Evolutionary conservation across 306 rosid genomes (phyloP).

Genomic region (Sphenostylis stenocarpa): DNA sequence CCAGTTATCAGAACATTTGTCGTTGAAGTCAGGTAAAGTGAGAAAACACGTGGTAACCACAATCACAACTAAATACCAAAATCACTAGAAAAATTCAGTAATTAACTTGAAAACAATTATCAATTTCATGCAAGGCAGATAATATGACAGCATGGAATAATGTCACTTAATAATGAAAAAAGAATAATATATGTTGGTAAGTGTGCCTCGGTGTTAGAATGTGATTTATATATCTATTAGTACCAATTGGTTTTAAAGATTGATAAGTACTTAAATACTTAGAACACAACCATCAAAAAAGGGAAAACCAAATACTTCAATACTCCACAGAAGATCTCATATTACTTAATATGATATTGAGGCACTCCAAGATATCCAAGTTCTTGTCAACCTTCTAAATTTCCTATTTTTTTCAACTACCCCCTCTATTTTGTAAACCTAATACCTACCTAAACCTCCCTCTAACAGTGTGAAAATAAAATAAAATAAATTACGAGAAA

Average conservation of each 20-base stretch:
- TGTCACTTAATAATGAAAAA: neutral
- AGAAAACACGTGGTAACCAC: neutral
- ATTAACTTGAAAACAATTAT: neutral
- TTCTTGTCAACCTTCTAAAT: neutral
- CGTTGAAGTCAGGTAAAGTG: neutral
- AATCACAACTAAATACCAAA: neutral
- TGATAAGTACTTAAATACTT: too few relatives aligned
- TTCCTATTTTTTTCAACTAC: constrained; percentile 9
- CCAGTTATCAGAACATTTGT: constrained; percentile 5
- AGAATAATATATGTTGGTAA: neutral
- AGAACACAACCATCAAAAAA: too few relatives aligned
- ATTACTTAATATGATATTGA: too few relatives aligned
- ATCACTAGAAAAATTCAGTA: neutral
- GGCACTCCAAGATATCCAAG: too few relatives aligned
- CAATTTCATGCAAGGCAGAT: neutral
- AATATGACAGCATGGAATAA: neutral
- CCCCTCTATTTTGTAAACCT: constrained; percentile 1
- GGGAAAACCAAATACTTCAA: too few relatives aligned
- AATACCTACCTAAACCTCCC: neutral
- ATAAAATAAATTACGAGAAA: neutral
- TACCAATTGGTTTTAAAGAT: too few relatives aligned
- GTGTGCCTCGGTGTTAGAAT: too few relatives aligned
- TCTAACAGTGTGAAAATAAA: neutral
- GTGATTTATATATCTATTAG: too few relatives aligned
- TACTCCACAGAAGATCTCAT: too few relatives aligned